Base-by-base conservation (phyloP, 2,329 filamentous ascomycete genomes). In the Fusarium floridanum region DNA sequence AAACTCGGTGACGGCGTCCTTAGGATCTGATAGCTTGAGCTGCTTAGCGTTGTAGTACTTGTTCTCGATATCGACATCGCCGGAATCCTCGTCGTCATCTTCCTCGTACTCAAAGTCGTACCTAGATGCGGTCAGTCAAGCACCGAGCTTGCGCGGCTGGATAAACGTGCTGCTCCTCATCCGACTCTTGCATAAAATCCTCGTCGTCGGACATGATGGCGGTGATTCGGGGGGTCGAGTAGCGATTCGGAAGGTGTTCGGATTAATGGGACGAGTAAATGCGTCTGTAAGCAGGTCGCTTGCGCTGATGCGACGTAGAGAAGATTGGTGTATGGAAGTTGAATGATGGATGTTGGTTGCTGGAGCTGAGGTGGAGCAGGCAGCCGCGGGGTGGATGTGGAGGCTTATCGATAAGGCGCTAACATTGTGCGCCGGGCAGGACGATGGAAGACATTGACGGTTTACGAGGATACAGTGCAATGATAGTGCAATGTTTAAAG, bases 21-120 rank as follows among this genome's bases (percentile, higher is more conserved):
- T 91, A 1, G 96, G 95, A 67, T 95, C 95, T 72, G 92, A 92
- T 50, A 88, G 88, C 87, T 98, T 99, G 82, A 97, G 92, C 85
- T 98, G 96, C 85, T 99, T 99, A 50, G 97, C 97, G 84, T 98
- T 98, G 89, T 98, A 99, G 87, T 99, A 99, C 86, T 98, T 98
- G 87, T 99, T 99, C 83, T 99, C 97, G 82, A 98, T 97, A 77
- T 96, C 95, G 78, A 98, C 94, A 82, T 98, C 95, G 67, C 92
- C 95, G 36, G 90, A 91, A 67, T 98, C 93, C 50, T 97, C 94
- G 59, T 97, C 95, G 66, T 98, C 95, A 75, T 95, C 95, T 68
- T 92, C 97, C 82, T 98, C 96, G 84, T 98, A 98, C 81, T 98
- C 96, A 82, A 98, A 98, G 85, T 98, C 97, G 82, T 98, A 98